Conservation (phyloP, 306 rosid species). For the Quillaja saponaria region DNA sequence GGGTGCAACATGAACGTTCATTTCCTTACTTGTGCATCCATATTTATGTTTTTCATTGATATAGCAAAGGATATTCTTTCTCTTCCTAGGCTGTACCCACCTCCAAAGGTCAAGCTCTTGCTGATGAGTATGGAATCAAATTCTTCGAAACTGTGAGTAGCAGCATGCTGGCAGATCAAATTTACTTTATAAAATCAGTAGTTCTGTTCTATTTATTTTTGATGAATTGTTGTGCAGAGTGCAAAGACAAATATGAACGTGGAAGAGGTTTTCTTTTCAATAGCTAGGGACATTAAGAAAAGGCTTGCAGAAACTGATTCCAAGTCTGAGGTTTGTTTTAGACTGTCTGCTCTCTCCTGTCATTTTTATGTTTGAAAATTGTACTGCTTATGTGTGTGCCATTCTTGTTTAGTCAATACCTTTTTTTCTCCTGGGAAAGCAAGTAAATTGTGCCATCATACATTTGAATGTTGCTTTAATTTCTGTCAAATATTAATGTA, state of each 20-base stretch:
- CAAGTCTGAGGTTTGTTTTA: conserved; percentile 53
- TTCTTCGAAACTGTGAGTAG: conserved; percentile 83
- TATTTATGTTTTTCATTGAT: neutral
- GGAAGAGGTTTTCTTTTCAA: conserved; percentile 88
- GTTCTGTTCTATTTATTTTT: conserved; percentile 26
- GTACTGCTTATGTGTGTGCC: neutral
- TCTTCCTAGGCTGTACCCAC: conserved; percentile 73
- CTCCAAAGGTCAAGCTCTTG: conserved; percentile 87
- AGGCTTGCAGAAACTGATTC: conserved; percentile 83
- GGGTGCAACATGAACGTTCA: neutral
- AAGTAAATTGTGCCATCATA: conserved; percentile 12
- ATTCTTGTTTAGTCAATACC: neutral
- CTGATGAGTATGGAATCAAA: conserved; percentile 87
- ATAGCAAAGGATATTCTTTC: neutral
- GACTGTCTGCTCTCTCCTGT: neutral
- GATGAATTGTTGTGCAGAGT: conserved; percentile 56
- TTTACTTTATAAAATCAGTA: conserved; percentile 5
- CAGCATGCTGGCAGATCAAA: conserved; percentile 20
- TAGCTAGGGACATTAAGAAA: conserved; percentile 76
- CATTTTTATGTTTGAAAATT: neutral
- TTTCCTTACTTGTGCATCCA: too few relatives aligned
- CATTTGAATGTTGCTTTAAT: neutral
- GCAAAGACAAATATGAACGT: conserved; percentile 88
- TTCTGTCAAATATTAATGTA: conserved; percentile 22
- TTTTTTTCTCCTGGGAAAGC: neutral